These are phyloP conservation scores for Athelia sp. DNA, from an alignment of 1,284 basidiomycete genomes.

Conservation along the genomic window DNA sequence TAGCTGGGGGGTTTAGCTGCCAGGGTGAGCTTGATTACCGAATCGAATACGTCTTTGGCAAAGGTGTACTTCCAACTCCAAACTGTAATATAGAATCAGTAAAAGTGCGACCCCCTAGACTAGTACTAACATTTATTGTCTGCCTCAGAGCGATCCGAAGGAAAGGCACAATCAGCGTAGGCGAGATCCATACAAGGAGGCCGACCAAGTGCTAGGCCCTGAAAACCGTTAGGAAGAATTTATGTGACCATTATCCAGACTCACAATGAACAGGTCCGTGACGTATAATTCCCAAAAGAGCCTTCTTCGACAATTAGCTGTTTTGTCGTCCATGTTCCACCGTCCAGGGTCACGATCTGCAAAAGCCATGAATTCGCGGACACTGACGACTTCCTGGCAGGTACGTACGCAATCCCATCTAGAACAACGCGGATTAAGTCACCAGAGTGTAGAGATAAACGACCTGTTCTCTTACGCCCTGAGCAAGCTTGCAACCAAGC, in stretches of 20 bases:
- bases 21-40: conserved; percentile 58
- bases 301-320: conserved; percentile 45
- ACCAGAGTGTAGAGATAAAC: not conserved
- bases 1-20: conserved; percentile 61
- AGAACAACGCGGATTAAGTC: conserved; percentile 3
- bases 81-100: conserved; percentile 29
- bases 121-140: conserved; percentile 38
- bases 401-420: conserved; percentile 53
- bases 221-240: conserved; percentile 44
- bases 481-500: conserved; percentile 50
- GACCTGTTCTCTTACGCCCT: conserved; percentile 35
- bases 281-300: conserved; percentile 59
- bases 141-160: no score
- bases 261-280: conserved; percentile 34
- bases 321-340: conserved; percentile 50
- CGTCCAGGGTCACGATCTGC: conserved; percentile 61
- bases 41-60: conserved; percentile 56
- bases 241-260: conserved; percentile 19
- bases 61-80: conserved; percentile 60
- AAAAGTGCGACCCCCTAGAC: conserved; percentile 41
- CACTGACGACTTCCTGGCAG: not conserved
- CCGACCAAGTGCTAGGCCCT: conserved; percentile 37
- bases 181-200: conserved; percentile 54
- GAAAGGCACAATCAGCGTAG: conserved; percentile 45
- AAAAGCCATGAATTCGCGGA: conserved; percentile 37